These are phyloP conservation scores for Brachypodium distachyon DNA, from an alignment of 202 grass and related monocot genomes.

Conservation along the genomic window DNA sequence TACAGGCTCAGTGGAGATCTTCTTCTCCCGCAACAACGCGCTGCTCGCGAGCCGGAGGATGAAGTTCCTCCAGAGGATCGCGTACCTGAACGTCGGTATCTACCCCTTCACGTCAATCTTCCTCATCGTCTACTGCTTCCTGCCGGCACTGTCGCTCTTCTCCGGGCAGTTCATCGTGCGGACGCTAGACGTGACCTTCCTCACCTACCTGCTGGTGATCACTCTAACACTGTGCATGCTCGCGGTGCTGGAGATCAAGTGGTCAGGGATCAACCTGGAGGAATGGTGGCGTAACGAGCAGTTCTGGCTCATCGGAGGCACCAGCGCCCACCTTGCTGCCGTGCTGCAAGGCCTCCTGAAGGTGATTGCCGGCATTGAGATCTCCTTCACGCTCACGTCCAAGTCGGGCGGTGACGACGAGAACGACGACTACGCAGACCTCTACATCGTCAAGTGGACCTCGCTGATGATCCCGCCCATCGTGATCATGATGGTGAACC, in stretches of 20 bases:
- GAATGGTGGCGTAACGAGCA: slow-evolving; percentile 99
- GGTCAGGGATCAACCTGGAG: slow-evolving; percentile 75
- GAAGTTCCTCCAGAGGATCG: slow-evolving; percentile 84
- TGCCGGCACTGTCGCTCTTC: slow-evolving; percentile 88
- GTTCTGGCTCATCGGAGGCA: slow-evolving; percentile 94
- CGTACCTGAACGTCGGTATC: slow-evolving; percentile 87
- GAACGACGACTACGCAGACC: slow-evolving; percentile 79
- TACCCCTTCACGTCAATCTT: slow-evolving; percentile 97
- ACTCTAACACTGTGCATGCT: slow-evolving; percentile 58
- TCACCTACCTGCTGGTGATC: slow-evolving; percentile 78
- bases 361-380: slow-evolving; percentile 87
- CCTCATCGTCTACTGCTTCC: slow-evolving; percentile 95
- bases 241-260: slow-evolving; percentile 85
- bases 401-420: slow-evolving; percentile 65
- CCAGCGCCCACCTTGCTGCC: slow-evolving; percentile 76
- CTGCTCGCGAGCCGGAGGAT: slow-evolving; percentile 77
- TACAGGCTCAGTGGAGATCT: slow-evolving; percentile 93
- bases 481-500: slow-evolving; percentile 98
- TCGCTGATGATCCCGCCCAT: slow-evolving; percentile 88
- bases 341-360: slow-evolving; percentile 90
- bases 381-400: slow-evolving; percentile 93
- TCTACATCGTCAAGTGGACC: slow-evolving; percentile 92
- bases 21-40: slow-evolving; percentile 95
- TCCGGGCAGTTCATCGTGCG: slow-evolving; percentile 88
- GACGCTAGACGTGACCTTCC: slow-evolving; percentile 65